Percentiles rank a stretch among this genome's conserved stretches.
Evolutionary conservation across 2,329 filamentous ascomycete species (phyloP).

Genomic region (Bipolaris victoriae): DNA sequence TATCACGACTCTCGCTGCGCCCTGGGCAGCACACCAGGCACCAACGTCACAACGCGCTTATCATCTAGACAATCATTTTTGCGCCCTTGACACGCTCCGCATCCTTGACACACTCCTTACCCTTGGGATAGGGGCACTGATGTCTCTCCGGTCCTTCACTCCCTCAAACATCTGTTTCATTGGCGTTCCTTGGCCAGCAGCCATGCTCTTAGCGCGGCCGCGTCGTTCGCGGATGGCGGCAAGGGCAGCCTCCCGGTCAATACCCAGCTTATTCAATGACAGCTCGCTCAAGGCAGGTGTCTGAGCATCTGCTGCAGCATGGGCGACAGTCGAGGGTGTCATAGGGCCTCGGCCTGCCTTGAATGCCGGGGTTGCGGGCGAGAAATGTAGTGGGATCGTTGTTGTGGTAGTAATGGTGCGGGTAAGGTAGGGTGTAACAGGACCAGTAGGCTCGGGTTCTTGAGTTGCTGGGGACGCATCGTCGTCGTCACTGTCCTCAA

Average conservation of each 20-base stretch:
- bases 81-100: slow-evolving; percentile 35
- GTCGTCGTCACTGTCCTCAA: slow-evolving; percentile 42
- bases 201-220: slow-evolving; percentile 72
- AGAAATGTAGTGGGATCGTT: slow-evolving; percentile 56
- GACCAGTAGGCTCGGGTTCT: slow-evolving; percentile 28
- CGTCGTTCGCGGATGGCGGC: slow-evolving; percentile 76
- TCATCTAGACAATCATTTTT: slow-evolving; percentile 13
- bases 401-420: slow-evolving; percentile 57
- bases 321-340: slow-evolving; percentile 46
- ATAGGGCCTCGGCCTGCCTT: slow-evolving; percentile 35
- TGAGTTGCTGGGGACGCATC: slow-evolving; percentile 29
- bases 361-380: slow-evolving; percentile 46
- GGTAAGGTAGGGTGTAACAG: slow-evolving; percentile 43
- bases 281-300: slow-evolving; percentile 43
- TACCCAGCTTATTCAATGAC: slow-evolving; percentile 42
- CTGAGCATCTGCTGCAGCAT: slow-evolving; percentile 38
- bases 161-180: slow-evolving; percentile 64
- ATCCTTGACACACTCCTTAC: slow-evolving; percentile 36
- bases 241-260: slow-evolving; percentile 72
- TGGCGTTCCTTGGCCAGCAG: slow-evolving; percentile 67
- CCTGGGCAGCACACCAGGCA: slow-evolving; percentile 11
- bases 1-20: slow-evolving; percentile 15
- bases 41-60: background rate
- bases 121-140: slow-evolving; percentile 53
- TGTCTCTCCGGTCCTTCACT: slow-evolving; percentile 53